These are phyloP conservation scores for Calonectria montana DNA, from an alignment of 2,329 filamentous ascomycete species.

Conservation along the genomic window DNA sequence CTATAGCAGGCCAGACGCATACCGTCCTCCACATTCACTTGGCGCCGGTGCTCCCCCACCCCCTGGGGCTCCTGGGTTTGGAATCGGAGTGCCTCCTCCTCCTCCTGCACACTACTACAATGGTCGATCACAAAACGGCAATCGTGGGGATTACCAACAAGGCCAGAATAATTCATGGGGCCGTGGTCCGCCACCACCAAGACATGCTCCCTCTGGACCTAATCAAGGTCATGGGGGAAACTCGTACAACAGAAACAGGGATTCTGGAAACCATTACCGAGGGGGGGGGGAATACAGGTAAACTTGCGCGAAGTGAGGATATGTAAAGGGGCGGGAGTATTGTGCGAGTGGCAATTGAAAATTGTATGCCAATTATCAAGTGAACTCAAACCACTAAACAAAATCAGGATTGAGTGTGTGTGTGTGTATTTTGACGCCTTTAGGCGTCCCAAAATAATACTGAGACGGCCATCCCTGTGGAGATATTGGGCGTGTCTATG, in stretches of 20 bases:
- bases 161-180: slow-evolving; percentile 33
- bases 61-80: slow-evolving; percentile 48
- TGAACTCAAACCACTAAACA: neutral
- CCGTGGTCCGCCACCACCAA: slow-evolving; percentile 30
- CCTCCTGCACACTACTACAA: slow-evolving; percentile 44
- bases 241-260: slow-evolving; percentile 32
- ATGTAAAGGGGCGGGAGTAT: no score
- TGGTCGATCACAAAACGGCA: slow-evolving; percentile 27
- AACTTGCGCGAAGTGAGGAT: neutral
- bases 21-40: slow-evolving; percentile 24
- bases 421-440: no score
- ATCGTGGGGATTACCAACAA: slow-evolving; percentile 28
- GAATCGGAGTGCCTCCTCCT: slow-evolving; percentile 48
- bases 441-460: no score
- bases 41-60: slow-evolving; percentile 46
- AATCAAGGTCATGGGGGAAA: slow-evolving; percentile 36
- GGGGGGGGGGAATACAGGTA: slow-evolving; percentile 41
- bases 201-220: slow-evolving; percentile 22
- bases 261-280: slow-evolving; percentile 32
- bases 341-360: neutral
- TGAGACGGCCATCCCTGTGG: no score
- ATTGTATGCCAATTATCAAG: neutral
- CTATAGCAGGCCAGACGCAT: slow-evolving; percentile 31
- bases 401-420: neutral
- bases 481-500: no score